Evolutionary conservation across 2,329 filamentous ascomycete genomes (phyloP).

Genomic region (Microcyclosporella mali): DNA sequence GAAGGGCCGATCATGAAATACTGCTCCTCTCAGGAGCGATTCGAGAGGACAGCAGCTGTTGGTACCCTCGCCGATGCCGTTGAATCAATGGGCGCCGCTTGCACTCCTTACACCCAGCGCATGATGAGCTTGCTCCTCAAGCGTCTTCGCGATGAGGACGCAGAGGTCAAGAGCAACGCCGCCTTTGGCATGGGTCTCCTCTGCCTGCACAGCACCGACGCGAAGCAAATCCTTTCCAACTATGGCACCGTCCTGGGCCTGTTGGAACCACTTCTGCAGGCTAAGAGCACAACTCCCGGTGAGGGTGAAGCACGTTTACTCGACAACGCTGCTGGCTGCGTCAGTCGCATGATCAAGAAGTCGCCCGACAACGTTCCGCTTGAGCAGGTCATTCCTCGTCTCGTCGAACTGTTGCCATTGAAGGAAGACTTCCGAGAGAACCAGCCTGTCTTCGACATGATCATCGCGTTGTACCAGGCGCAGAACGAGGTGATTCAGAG

Average conservation of each 20-base stretch:
- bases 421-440: conserved; percentile 97
- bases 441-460: conserved; percentile 83
- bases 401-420: conserved; percentile 74
- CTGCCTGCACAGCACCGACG: conserved; percentile 71
- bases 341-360: conserved; percentile 85
- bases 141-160: conserved; percentile 80
- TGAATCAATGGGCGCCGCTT: conserved; percentile 72
- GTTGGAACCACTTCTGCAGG: conserved; percentile 74
- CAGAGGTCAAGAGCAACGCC: conserved; percentile 90
- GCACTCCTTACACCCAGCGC: conserved; percentile 71
- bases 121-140: conserved; percentile 78
- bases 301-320: conserved; percentile 74
- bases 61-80: conserved; percentile 89
- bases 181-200: conserved; percentile 86
- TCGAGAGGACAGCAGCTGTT: conserved; percentile 83
- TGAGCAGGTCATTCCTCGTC: conserved; percentile 69
- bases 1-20: conserved; percentile 88
- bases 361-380: conserved; percentile 79
- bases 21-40: conserved; percentile 74
- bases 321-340: conserved; percentile 88
- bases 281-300: conserved; percentile 12
- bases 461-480: conserved; percentile 73
- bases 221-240: conserved; percentile 63
- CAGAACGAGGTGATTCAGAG: conserved; percentile 63
- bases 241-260: conserved; percentile 75